Percentiles rank a stretch among this genome's conserved stretches.
phyloP scores from a whole-genome alignment of 2,329 filamentous ascomycete species.

The Cryphonectria carpinicola region DNA sequence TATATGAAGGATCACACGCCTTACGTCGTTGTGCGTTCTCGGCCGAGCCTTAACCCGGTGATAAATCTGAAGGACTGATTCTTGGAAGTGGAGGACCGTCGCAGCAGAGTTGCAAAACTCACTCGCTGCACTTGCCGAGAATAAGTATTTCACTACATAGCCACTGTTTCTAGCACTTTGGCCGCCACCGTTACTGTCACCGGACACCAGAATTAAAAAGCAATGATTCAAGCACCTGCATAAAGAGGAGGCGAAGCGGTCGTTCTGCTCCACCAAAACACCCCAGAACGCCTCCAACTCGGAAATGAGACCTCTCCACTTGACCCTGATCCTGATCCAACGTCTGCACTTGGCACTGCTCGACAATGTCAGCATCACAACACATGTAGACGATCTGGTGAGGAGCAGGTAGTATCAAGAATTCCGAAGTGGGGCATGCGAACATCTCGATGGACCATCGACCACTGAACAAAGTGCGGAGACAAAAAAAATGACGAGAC shows the following conservation, averaged over 20 bases:
- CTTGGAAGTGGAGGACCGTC: background rate
- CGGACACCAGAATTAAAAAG: background rate
- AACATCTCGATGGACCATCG: background rate
- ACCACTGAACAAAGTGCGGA: background rate
- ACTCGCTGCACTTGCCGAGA: background rate
- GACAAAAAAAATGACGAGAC: background rate
- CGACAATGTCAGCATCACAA: background rate
- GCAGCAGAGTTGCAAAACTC: background rate
- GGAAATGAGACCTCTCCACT: slow-evolving; percentile 2
- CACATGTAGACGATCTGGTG: background rate
- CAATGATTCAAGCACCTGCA: background rate
- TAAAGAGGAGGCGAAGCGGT: background rate
- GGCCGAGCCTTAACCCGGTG: slow-evolving; percentile 2
- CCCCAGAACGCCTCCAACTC: background rate
- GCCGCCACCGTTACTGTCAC: background rate
- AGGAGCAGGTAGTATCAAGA: background rate
- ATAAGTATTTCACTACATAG: background rate
- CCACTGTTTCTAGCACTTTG: background rate
- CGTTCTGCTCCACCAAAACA: background rate
- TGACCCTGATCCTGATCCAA: slow-evolving; percentile 2
- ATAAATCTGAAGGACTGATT: background rate
- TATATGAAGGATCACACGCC: background rate
- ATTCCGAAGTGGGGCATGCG: background rate
- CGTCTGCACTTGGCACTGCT: slow-evolving; percentile 15
- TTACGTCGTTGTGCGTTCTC: slow-evolving; percentile 1